Evolutionary conservation across 768 basidiomycete genomes (phyloP).

Genomic region (Ramaria rubella): DNA sequence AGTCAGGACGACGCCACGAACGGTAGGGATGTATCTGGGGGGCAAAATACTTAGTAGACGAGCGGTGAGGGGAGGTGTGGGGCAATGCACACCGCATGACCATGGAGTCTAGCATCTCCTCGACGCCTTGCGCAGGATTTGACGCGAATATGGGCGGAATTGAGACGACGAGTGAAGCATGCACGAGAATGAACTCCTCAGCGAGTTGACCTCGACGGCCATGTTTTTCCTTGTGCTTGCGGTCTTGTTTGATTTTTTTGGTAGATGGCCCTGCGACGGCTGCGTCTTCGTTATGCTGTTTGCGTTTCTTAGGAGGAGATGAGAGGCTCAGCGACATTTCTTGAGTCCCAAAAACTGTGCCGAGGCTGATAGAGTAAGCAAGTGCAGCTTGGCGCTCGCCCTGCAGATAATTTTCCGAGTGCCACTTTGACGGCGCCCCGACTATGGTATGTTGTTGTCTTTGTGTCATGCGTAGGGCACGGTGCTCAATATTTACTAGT

Average conservation of each 20-base stretch:
- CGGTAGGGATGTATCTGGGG: constrained; percentile 79
- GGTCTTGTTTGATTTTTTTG: constrained; percentile 26
- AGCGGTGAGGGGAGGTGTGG: background rate
- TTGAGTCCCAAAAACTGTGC: too few species aligned
- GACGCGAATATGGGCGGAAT: constrained; percentile 77
- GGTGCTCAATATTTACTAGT: constrained; percentile 35
- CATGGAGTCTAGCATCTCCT: constrained; percentile 91
- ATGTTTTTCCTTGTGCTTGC: constrained; percentile 21
- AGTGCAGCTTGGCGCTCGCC: too few species aligned
- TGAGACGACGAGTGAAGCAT: constrained; percentile 62
- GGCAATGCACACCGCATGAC: constrained; percentile 80
- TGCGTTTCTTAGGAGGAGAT: constrained; percentile 43
- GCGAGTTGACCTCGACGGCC: constrained; percentile 15
- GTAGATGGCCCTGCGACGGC: constrained; percentile 24
- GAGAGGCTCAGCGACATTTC: too few species aligned
- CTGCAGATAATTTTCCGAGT: too few species aligned
- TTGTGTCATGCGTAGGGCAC: background rate
- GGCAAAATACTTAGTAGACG: background rate
- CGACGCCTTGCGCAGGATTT: constrained; percentile 65
- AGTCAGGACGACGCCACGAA: constrained; percentile 80
- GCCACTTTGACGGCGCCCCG: too few species aligned
- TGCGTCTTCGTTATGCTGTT: constrained; percentile 33
- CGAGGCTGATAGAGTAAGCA: too few species aligned
- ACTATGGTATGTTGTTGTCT: constrained; percentile 2
- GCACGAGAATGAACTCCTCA: constrained; percentile 53